Conservation (phyloP, 2,329 filamentous ascomycete genomes). For the Xylaria sp. region DNA sequence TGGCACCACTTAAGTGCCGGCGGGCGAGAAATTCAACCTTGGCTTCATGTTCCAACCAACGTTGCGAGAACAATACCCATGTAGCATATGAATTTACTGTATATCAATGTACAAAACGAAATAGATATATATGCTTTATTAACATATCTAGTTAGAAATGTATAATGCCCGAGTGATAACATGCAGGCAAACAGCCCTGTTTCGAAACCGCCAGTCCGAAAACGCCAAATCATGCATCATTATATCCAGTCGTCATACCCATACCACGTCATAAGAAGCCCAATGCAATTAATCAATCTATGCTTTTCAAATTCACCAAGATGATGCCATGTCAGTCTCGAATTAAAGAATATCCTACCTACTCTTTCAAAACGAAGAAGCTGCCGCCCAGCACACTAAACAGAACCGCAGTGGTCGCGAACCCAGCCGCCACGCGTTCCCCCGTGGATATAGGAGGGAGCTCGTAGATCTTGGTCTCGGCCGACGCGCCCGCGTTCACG, state of each 20-base stretch:
- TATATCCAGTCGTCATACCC: constrained; percentile 1
- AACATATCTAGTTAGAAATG: not conserved
- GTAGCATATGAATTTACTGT: constrained; percentile 11
- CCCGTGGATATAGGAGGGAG: constrained; percentile 56
- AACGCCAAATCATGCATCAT: constrained; percentile 31
- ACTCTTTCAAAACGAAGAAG: constrained; percentile 58
- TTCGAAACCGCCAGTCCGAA: constrained; percentile 24
- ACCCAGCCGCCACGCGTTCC: constrained; percentile 66
- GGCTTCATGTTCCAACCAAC: not conserved
- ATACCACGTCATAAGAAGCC: not conserved
- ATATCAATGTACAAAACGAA: constrained; percentile 26
- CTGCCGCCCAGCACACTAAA: constrained; percentile 61
- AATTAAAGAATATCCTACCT: not conserved
- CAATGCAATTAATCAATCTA: constrained; percentile 5
- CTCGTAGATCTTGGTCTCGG: constrained; percentile 36
- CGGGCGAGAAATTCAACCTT: not conserved
- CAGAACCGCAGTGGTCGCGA: constrained; percentile 62
- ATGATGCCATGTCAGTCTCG: not conserved
- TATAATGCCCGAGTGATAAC: not conserved
- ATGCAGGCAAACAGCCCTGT: constrained; percentile 2
- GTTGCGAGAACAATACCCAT: not conserved
- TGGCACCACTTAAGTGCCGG: not conserved
- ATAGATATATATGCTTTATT: not conserved
- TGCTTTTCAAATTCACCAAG: not conserved
- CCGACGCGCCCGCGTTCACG: constrained; percentile 55